Evolutionary conservation across 345 rosid genomes (phyloP), one percentile per base, ranked within the genome.

Genomic region (Rhodomyrtus tomentosa): DNA sequence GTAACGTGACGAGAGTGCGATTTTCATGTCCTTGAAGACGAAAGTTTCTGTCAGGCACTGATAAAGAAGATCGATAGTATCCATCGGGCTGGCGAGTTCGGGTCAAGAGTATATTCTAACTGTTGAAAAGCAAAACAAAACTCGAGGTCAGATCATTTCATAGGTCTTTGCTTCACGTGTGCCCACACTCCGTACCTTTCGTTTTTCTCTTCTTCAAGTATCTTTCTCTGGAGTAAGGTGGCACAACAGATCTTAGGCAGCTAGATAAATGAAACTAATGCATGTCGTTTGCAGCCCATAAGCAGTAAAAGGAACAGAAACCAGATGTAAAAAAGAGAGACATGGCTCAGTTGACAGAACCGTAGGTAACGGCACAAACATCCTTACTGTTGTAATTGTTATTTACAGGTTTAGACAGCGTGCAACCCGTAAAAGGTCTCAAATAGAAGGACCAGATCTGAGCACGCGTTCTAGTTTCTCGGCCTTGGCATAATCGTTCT

Each of bases 381-480:
- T 62, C 42, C 76, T 8, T 58, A 42, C 45, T 10, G n/a, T 25
- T 48, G 55, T 51, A 36, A n/a, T 80, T 72, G 82, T 51, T 92
- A 91, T 94, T 88, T 91, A 95, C 96, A 93, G 49, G 84, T 36
- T 36, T 49, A 50, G 74, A 51, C 15, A 58, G 50, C 36, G 55
- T 5, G 21, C 32, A 29, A 59, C 50, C 22, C 59, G 18, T 52
- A 50, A 55, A 16, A 36, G 81, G 25, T 42, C 87, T 90, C 89
- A 96, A 80, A 95, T 83, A 38, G 91, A 90, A 82, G 95, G 98
- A 38, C 94, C 95, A 12, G 98, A 93, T 84, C 97, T 91, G 76
- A 95, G 96, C 84, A 96, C 91, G 82, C 86, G 96, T 82, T 95
- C 99, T 32, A 96, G 92, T 88, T 96, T 95, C 92, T 95, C 98